Percentiles rank a stretch among this genome's conserved stretches.
These are phyloP conservation scores for Lentinula edodes DNA, from an alignment of 768 basidiomycete genomes.

Conservation along the genomic window DNA sequence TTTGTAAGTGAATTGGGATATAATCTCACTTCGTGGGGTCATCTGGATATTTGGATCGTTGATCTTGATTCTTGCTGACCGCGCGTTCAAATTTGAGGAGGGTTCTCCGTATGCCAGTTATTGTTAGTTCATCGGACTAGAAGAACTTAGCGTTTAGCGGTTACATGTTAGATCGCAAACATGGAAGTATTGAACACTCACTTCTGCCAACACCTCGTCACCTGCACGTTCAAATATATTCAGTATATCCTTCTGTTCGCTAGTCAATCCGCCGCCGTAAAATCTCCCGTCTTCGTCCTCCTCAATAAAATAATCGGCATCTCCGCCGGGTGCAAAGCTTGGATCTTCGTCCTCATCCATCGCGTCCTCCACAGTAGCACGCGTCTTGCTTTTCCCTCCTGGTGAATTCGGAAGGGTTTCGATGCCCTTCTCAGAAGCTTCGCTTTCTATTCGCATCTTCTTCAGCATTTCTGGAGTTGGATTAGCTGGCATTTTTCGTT, in stretches of 20 bases:
- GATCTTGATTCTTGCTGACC: constrained; percentile 92
- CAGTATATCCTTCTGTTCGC: constrained; percentile 91
- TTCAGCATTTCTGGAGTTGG: constrained; percentile 82
- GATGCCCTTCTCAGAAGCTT: constrained; percentile 8
- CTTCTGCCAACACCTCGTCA: constrained; percentile 61
- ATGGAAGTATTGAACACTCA: constrained; percentile 29
- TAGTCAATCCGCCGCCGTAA: constrained; percentile 89
- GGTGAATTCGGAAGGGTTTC: constrained; percentile 6
- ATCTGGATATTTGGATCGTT: constrained; percentile 90
- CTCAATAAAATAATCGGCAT: constrained; percentile 86
- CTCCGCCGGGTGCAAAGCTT: constrained; percentile 77
- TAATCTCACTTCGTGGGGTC: constrained; percentile 77
- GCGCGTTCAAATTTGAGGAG: constrained; percentile 82
- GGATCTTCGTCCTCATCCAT: constrained; percentile 24
- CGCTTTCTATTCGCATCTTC: constrained; percentile 58
- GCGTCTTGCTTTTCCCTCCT: constrained; percentile 25
- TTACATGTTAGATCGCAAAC: constrained; percentile 13
- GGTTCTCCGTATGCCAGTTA: constrained; percentile 66
- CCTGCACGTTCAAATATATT: constrained; percentile 85
- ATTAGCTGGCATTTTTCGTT: constrained; percentile 71
- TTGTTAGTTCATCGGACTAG: constrained; percentile 62
- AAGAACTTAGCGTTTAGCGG: constrained; percentile 13
- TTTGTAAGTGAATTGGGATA: constrained; percentile 1
- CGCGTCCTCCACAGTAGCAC: constrained; percentile 57
- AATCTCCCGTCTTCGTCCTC: constrained; percentile 92